phyloP scores from a whole-genome alignment of 2,329 filamentous ascomycete genomes.

The Nakataea oryzae region DNA sequence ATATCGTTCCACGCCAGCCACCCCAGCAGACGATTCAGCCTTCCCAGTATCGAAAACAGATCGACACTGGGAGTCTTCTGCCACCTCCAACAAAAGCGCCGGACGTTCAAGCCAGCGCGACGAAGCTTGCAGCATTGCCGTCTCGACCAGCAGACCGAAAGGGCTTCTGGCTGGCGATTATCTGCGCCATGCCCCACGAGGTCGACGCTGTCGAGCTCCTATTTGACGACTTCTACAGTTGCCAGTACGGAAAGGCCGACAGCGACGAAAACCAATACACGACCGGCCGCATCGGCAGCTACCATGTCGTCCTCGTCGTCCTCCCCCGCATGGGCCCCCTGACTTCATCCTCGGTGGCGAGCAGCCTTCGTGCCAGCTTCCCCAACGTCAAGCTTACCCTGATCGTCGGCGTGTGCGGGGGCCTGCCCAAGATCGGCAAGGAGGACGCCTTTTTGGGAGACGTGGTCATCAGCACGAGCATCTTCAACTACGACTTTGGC shows the following conservation, averaged over 20 bases:
- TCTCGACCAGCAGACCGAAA: background rate
- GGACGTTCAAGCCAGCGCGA: too few species aligned
- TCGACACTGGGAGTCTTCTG: too few species aligned
- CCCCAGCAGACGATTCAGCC: background rate
- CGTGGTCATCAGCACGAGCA: conserved; percentile 16
- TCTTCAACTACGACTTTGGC: conserved; percentile 20
- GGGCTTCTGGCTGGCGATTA: conserved; percentile 19
- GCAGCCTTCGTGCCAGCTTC: conserved; percentile 8
- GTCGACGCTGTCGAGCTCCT: conserved; percentile 16
- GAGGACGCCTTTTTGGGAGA: conserved; percentile 16
- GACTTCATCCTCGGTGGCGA: conserved; percentile 8
- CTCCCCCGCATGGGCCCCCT: conserved; percentile 18
- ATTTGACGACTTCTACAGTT: conserved; percentile 13
- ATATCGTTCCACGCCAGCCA: background rate
- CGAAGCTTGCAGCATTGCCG: too few species aligned
- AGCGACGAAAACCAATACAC: background rate
- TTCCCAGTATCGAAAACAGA: background rate
- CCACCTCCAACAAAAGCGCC: too few species aligned
- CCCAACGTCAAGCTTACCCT: conserved; percentile 11
- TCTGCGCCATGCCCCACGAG: conserved; percentile 21
- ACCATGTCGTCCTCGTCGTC: conserved; percentile 18
- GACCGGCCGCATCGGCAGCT: conserved; percentile 9
- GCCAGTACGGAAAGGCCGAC: background rate
- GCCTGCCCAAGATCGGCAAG: conserved; percentile 8
- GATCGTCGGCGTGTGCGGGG: conserved; percentile 13